Base-by-base conservation (phyloP, 225 moss, liverwort and hornwort species). In the Rhytidiadelphus loreus region DNA sequence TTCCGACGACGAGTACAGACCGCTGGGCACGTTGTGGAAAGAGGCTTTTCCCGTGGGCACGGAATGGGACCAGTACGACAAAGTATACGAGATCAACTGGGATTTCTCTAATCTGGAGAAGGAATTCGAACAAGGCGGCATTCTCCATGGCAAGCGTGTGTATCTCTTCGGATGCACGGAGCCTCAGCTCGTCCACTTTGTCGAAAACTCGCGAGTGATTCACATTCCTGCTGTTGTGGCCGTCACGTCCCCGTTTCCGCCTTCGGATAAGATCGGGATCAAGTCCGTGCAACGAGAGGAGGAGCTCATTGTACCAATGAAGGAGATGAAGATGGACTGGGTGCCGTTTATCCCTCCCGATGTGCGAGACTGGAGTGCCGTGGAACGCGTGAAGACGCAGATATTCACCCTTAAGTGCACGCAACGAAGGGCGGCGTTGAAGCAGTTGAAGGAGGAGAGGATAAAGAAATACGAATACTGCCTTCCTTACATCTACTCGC, bases 301-400 rank as follows among this genome's bases (percentile, higher is more conserved):
- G 83, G 98, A 98, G 89, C 92, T 93, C 80, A 98, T 98, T 29
- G 96, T 98, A 56, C 96, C 98, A 3, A 98, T 98, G 98, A 96
- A 93, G 93, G 96, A 98, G 89, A 98, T 98, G 98, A 98, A 98
- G 88, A 98, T 98, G 98, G 98, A 91, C 81, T 98, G 98, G 98
- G 94, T 96, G 77, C 98, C 98, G 10, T 98, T 95, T 33, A 95
- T 98, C 43, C 98, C 98, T 11, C 92, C 94, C 32, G 95, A 95
- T 74, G 94, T 96, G 69, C 93, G 92, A 19, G 95, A 95, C 95
- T 94, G 92, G 90, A 95, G 94, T 70, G 96, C 96, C 39, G 90
- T 98, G 41, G 96, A 96, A 79, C 93, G 98, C 63, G 95, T 95
- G 50, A 96, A 93, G 91, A 95, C 95, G 18, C 92, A 95, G 66